Evolutionary conservation across 495 filamentous ascomycete species (phyloP).

Genomic region (Daldinia childiae): DNA sequence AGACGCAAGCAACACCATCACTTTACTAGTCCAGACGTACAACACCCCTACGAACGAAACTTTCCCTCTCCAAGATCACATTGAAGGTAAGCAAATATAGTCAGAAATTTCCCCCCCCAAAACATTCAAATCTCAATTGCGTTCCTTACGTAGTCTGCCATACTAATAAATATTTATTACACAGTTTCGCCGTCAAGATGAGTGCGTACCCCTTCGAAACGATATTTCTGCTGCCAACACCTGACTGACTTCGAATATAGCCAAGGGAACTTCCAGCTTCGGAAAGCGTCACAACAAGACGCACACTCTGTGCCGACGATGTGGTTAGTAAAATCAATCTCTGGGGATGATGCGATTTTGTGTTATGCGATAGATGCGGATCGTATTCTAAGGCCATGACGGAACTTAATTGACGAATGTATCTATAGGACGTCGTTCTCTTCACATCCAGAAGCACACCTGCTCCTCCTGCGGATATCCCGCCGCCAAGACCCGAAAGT

Average conservation of each 20-base stretch:
- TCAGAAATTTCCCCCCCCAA: background rate
- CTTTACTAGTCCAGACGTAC: constrained; percentile 5
- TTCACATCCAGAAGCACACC: constrained; percentile 99
- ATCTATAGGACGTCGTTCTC: constrained; percentile 82
- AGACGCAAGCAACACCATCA: constrained; percentile 16
- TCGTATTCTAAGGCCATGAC: background rate
- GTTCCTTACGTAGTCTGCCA: background rate
- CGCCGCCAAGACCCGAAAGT: constrained; percentile 94
- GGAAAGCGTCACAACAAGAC: constrained; percentile 99
- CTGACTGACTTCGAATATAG: constrained; percentile 54
- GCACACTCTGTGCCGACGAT: constrained; percentile 98
- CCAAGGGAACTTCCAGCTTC: constrained; percentile 96
- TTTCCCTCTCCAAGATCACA: constrained; percentile 40
- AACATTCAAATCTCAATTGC: background rate
- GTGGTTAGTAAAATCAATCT: constrained; percentile 72
- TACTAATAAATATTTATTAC: constrained; percentile 25
- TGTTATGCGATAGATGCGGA: constrained; percentile 6
- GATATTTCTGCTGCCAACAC: constrained; percentile 5
- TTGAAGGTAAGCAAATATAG: constrained; percentile 39
- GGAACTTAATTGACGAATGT: constrained; percentile 38
- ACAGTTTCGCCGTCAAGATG: constrained; percentile 49
- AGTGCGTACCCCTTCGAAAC: constrained; percentile 42
- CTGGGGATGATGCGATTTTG: constrained; percentile 7
- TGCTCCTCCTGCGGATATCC: constrained; percentile 98
- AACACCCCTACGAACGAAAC: constrained; percentile 24